Base-by-base conservation (phyloP, 2,329 filamentous ascomycete species). In the Fusarium pininemorale region DNA sequence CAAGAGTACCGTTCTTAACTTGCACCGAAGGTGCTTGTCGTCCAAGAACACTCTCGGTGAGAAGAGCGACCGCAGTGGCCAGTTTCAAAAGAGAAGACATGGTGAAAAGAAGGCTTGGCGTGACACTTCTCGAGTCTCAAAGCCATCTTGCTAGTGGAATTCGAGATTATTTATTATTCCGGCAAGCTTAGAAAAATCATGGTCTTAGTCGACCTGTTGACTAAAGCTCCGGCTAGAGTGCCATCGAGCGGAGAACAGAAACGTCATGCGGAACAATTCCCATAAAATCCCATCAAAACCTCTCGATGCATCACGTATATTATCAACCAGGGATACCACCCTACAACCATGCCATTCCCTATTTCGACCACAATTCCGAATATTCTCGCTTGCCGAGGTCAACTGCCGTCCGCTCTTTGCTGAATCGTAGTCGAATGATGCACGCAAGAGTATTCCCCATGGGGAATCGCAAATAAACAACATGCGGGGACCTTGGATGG, bases 1-100 rank as follows among this genome's bases (percentile, higher is more conserved):
- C 45, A 12, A 75, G 75, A 0, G 75, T 74, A n/a, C 75, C 75
- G 9, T 78, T 78, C 54, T 73, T 77, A 35, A 77, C 72, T 14
- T 44, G 57, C 12, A 72, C 75, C 6, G 67, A 56, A 18, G 75
- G 75, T 13, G 69, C 38, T n/a, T 69, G 42, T 48, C 42, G 58
- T 6, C 50, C 37, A 5, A 75, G 26, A 12, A 63, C 59, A 6
- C 53, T 28, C 12, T 73, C 39, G 3, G 41, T 51, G 18, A 74
- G 50, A 7, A 73, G 41, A 5, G 70, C 28, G 22, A 66, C 72
- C 22, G 53, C 53, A n/a, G 47, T 60, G 53, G 28, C 66, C 22
- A 70, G 14, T n/a, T 39, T 66, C 24, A 70, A 2, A 15, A 70
- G 42, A 39, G 66, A 70, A 66, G 8, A 47, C 67, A 70, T 70